These are phyloP conservation scores for Penicillium lividum DNA, from an alignment of 495 filamentous ascomycete species.

Conservation along the genomic window DNA sequence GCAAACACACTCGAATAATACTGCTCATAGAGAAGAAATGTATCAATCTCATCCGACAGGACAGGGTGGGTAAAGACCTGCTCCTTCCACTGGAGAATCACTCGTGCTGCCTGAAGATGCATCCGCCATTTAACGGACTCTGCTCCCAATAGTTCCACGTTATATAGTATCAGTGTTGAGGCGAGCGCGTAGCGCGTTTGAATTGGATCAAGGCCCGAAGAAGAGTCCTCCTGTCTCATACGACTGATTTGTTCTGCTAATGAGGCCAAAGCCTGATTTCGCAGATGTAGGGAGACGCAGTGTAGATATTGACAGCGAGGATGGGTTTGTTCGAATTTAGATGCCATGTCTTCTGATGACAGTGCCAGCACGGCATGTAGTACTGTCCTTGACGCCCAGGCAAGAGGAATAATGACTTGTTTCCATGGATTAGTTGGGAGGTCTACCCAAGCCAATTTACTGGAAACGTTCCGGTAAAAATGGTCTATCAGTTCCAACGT, in stretches of 20 bases:
- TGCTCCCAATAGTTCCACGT: slow-evolving; percentile 22
- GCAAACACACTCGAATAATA: slow-evolving; percentile 27
- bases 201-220: neutral
- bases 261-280: slow-evolving; percentile 8
- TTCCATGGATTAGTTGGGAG: slow-evolving; percentile 18
- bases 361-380: slow-evolving; percentile 13
- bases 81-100: slow-evolving; percentile 21
- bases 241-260: slow-evolving; percentile 7
- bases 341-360: slow-evolving; percentile 15
- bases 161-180: slow-evolving; percentile 24
- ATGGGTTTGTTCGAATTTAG: slow-evolving; percentile 6
- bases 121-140: slow-evolving; percentile 22
- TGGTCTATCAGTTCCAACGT: slow-evolving; percentile 11
- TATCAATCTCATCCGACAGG: slow-evolving; percentile 11
- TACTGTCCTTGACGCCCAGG: slow-evolving; percentile 6
- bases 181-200: slow-evolving; percentile 16
- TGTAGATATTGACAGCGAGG: slow-evolving; percentile 6
- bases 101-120: slow-evolving; percentile 24
- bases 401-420: slow-evolving; percentile 16
- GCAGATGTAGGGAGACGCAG: slow-evolving; percentile 1
- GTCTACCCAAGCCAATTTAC: slow-evolving; percentile 19
- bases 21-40: slow-evolving; percentile 28
- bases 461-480: slow-evolving; percentile 10
- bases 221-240: slow-evolving; percentile 1
- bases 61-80: slow-evolving; percentile 7